These are phyloP conservation scores for Heliosperma pusillum DNA, from an alignment of 148 eudicot species.

Conservation along the genomic window DNA sequence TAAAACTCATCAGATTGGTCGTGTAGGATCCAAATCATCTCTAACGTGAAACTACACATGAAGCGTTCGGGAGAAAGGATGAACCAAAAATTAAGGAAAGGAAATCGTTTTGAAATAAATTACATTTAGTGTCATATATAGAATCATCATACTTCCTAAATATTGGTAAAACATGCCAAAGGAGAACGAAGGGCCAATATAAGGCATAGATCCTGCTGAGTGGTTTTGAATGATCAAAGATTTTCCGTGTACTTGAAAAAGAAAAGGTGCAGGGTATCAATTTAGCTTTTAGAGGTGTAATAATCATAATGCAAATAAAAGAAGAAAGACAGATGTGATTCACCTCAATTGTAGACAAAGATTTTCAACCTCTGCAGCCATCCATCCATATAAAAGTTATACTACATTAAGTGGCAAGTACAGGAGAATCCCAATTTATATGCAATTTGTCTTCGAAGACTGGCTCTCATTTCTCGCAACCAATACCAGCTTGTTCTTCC, in stretches of 20 bases:
- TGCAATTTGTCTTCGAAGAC: constrained; percentile 2
- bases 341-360: not conserved
- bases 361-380: not conserved
- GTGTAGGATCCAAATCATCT: not conserved
- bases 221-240: constrained; percentile 12
- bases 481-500: not conserved
- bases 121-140: not conserved
- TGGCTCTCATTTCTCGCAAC: not conserved
- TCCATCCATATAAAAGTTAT: constrained; percentile 30
- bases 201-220: not conserved
- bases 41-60: not conserved
- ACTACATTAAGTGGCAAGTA: constrained; percentile 31
- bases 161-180: constrained; percentile 5
- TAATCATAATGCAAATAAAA: constrained; percentile 3
- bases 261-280: constrained; percentile 5
- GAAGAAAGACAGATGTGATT: not conserved
- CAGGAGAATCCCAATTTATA: constrained; percentile 27
- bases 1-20: not conserved
- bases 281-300: constrained; percentile 5
- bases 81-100: not conserved
- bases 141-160: not conserved
- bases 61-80: not conserved
- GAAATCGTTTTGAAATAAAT: not conserved
- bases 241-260: constrained; percentile 4
- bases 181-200: not conserved